phyloP scores from a whole-genome alignment of 2,329 filamentous ascomycete species.

The Phoma herbarum region DNA sequence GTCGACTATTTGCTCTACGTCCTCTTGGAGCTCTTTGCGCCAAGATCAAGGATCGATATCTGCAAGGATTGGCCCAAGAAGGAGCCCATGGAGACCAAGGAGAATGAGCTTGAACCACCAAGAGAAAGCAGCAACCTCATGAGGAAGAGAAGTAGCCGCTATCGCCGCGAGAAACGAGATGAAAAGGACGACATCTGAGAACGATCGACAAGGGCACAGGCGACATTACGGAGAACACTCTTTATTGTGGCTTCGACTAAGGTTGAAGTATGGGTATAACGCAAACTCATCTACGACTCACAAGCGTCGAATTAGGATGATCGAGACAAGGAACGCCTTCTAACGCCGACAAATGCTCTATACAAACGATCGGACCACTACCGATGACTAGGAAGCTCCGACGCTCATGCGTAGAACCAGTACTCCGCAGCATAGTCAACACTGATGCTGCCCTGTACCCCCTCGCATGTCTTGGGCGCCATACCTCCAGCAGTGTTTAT shows the following conservation, averaged over 20 bases:
- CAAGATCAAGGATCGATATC: conserved; percentile 85
- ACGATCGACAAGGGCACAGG: background rate
- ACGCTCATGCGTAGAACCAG: conserved; percentile 62
- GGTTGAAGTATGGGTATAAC: conserved; percentile 25
- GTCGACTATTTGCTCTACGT: conserved; percentile 93
- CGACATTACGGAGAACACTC: background rate
- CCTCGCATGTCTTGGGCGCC: conserved; percentile 76
- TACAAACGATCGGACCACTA: conserved; percentile 26
- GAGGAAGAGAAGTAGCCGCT: conserved; percentile 42
- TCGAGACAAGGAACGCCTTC: conserved; percentile 8
- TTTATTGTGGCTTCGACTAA: conserved; percentile 36
- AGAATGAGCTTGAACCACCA: conserved; percentile 21
- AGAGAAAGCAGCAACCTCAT: conserved; percentile 24
- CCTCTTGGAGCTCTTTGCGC: conserved; percentile 86
- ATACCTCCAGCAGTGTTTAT: conserved; percentile 84
- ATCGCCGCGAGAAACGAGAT: conserved; percentile 38
- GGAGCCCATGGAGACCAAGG: conserved; percentile 26
- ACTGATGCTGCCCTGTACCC: conserved; percentile 69
- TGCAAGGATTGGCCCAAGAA: conserved; percentile 94
- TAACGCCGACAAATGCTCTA: conserved; percentile 48
- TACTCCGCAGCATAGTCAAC: conserved; percentile 87
- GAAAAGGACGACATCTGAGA: conserved; percentile 31
- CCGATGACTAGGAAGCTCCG: background rate
- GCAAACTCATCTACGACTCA: conserved; percentile 23
- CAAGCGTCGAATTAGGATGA: background rate